phyloP scores from a whole-genome alignment of 2,329 filamentous ascomycete genomes.

The Nannizziopsis barbatae region DNA sequence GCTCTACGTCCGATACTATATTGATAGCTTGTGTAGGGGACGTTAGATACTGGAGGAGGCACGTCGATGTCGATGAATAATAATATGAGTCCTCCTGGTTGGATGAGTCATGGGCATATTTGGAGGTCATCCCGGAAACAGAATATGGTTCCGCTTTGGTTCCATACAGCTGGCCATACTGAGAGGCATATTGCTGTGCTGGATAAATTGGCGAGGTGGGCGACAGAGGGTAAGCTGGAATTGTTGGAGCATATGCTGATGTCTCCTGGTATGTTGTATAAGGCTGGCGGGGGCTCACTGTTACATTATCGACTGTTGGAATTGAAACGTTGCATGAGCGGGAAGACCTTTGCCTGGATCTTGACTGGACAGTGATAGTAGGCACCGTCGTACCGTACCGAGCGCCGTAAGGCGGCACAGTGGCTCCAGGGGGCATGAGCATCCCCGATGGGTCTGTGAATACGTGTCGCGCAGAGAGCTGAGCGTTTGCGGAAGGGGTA shows the following conservation, averaged over 20 bases:
- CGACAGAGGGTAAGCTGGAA: slow-evolving; percentile 31
- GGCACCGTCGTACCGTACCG: slow-evolving; percentile 46
- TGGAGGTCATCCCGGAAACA: slow-evolving; percentile 1
- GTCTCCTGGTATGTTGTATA: slow-evolving; percentile 78
- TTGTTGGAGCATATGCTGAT: slow-evolving; percentile 44
- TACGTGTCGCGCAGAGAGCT: slow-evolving; percentile 36
- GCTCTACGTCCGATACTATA: slow-evolving; percentile 67
- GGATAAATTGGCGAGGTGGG: slow-evolving; percentile 30
- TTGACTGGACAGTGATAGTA: slow-evolving; percentile 46
- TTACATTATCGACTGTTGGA: slow-evolving; percentile 55
- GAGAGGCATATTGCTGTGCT: slow-evolving; percentile 23
- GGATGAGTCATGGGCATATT: slow-evolving; percentile 1
- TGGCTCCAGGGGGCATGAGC: slow-evolving; percentile 36
- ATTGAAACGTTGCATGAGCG: slow-evolving; percentile 53
- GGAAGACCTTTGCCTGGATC: slow-evolving; percentile 27
- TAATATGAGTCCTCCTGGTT: not conserved
- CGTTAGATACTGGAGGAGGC: slow-evolving; percentile 66
- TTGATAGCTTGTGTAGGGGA: slow-evolving; percentile 69
- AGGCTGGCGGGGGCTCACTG: slow-evolving; percentile 54
- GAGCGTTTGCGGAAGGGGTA: slow-evolving; percentile 37
- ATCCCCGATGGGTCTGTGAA: slow-evolving; percentile 37
- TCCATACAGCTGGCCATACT: slow-evolving; percentile 35
- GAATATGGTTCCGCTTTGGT: not conserved
- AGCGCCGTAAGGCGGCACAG: slow-evolving; percentile 19
- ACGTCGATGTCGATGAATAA: slow-evolving; percentile 42